Conservation (phyloP, 1,139 yeast genomes). For the Saccharomycopsis crataegensis region DNA sequence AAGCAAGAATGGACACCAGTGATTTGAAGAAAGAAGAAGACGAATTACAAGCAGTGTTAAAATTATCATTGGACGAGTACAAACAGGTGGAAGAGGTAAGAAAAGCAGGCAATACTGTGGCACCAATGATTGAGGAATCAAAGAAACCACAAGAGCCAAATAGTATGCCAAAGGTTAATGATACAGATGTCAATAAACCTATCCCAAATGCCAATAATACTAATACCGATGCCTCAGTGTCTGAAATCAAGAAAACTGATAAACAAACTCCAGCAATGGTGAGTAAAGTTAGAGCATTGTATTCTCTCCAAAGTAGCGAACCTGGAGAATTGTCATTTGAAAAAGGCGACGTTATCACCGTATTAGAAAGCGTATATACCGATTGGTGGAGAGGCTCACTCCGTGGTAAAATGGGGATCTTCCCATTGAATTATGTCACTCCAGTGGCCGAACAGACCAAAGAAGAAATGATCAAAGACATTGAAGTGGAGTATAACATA, state of each 20-base stretch:
- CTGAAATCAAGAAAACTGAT: slow-evolving; percentile 20
- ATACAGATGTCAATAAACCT: neutral
- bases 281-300: slow-evolving; percentile 73
- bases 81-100: slow-evolving; percentile 31
- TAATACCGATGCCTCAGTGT: neutral
- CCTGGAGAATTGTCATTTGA: slow-evolving; percentile 65
- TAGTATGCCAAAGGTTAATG: neutral
- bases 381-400: slow-evolving; percentile 97
- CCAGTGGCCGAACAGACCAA: slow-evolving; percentile 64
- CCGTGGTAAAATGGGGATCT: slow-evolving; percentile 77
- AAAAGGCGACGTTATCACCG: slow-evolving; percentile 74
- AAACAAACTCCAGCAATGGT: slow-evolving; percentile 35
- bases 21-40: slow-evolving; percentile 65
- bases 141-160: neutral
- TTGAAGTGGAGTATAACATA: slow-evolving; percentile 36
- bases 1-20: slow-evolving; percentile 46
- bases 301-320: slow-evolving; percentile 67
- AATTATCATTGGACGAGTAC: slow-evolving; percentile 65
- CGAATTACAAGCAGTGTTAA: slow-evolving; percentile 71
- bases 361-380: slow-evolving; percentile 77
- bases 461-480: slow-evolving; percentile 40
- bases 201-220: neutral
- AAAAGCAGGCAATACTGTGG: slow-evolving; percentile 23
- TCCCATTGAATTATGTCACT: slow-evolving; percentile 87
- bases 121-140: neutral